A percentile compares a stretch with the other conserved stretches of the same genome.
Evolutionary conservation across 2,329 filamentous ascomycete species (phyloP).

Genomic region (Pestalotiopsis sp.): DNA sequence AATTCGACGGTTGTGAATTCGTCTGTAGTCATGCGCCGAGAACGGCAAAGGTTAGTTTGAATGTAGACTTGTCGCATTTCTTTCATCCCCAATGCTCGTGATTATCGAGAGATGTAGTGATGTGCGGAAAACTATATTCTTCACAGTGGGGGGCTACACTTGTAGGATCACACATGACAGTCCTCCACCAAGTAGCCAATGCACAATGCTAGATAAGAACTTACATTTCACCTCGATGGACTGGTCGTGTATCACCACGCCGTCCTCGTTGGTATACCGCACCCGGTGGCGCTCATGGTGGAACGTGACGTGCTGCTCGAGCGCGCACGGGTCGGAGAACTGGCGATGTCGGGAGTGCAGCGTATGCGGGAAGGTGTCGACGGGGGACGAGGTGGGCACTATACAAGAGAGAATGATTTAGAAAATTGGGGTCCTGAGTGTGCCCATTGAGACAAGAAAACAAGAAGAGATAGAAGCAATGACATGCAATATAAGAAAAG

Average conservation of each 20-base stretch:
- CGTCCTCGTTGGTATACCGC: slow-evolving; percentile 50
- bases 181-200: neutral
- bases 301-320: slow-evolving; percentile 53
- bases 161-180: neutral
- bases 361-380: slow-evolving; percentile 51
- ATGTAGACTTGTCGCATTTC: neutral
- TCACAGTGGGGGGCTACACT: too few relatives aligned
- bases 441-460: neutral
- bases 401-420: slow-evolving; percentile 5
- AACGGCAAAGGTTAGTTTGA: too few relatives aligned
- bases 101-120: neutral
- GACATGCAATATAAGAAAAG: too few relatives aligned
- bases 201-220: neutral
- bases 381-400: slow-evolving; percentile 50
- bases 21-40: slow-evolving; percentile 24
- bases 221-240: slow-evolving; percentile 46
- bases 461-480: too few relatives aligned
- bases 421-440: slow-evolving; percentile 4
- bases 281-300: slow-evolving; percentile 47
- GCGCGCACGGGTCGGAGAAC: slow-evolving; percentile 51
- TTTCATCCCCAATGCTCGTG: too few relatives aligned
- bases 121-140: neutral
- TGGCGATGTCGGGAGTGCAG: slow-evolving; percentile 54
- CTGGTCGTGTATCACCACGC: slow-evolving; percentile 51
- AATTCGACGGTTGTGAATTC: slow-evolving; percentile 53